phyloP scores from a whole-genome alignment of 2,329 filamentous ascomycete genomes.

The Magnaporthiopsis incrustans region DNA sequence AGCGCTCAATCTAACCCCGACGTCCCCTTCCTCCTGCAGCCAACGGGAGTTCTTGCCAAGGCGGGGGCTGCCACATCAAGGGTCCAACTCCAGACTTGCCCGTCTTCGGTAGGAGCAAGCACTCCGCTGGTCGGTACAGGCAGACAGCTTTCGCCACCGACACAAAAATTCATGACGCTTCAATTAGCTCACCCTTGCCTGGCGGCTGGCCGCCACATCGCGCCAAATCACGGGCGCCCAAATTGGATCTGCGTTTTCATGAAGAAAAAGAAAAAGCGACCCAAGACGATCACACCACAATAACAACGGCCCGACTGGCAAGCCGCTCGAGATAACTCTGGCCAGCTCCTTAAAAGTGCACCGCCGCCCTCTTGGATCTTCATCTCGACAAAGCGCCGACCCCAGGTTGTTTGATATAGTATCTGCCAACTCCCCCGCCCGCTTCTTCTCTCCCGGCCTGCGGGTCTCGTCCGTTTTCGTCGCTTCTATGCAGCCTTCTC shows the following conservation, averaged over 20 bases:
- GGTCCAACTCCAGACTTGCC: neutral
- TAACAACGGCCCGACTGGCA: too few relatives aligned
- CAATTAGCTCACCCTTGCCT: neutral
- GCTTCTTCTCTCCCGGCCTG: neutral
- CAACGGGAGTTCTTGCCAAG: too few relatives aligned
- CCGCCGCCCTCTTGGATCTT: too few relatives aligned
- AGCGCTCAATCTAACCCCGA: too few relatives aligned
- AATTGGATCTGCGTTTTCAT: neutral
- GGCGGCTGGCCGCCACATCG: too few relatives aligned
- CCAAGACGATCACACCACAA: neutral
- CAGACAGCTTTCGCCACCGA: neutral
- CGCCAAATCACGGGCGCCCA: too few relatives aligned
- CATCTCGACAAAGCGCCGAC: neutral
- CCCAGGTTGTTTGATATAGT: neutral
- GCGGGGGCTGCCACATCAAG: neutral
- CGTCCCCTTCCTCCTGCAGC: too few relatives aligned
- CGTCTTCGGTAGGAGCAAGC: neutral
- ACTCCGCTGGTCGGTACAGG: too few relatives aligned
- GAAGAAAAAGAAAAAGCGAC: neutral
- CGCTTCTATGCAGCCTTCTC: neutral
- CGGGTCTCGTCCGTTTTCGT: neutral
- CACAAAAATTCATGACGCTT: neutral
- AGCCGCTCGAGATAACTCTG: too few relatives aligned
- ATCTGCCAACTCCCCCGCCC: neutral
- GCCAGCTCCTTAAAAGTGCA: too few relatives aligned